These are phyloP conservation scores for Exidia glandulosa DNA, from an alignment of 768 basidiomycete genomes.

Conservation along the genomic window DNA sequence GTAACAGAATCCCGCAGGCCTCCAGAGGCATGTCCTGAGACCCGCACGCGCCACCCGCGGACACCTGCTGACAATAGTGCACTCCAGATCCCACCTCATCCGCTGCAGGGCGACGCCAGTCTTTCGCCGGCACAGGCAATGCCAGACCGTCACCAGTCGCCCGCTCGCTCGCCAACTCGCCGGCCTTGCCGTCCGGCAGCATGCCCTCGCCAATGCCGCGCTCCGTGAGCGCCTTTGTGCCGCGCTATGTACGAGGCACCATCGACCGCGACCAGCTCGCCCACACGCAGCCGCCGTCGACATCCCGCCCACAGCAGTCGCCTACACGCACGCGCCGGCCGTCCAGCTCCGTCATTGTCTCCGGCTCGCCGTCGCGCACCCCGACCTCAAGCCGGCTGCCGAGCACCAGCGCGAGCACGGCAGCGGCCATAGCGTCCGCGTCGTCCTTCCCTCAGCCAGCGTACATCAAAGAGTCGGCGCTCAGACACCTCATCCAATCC, in stretches of 20 bases:
- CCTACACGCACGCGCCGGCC: constrained; percentile 37
- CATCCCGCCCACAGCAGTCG: constrained; percentile 13
- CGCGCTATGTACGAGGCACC: background rate
- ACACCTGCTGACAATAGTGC: constrained; percentile 39
- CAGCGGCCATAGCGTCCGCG: constrained; percentile 17
- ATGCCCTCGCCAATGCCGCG: background rate
- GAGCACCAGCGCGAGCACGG: background rate
- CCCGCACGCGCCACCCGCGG: constrained; percentile 53
- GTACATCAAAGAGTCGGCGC: constrained; percentile 66
- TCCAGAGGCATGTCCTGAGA: background rate
- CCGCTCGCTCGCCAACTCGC: background rate
- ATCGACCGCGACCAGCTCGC: background rate
- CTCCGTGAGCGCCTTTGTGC: background rate
- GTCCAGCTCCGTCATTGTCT: background rate
- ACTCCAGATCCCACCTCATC: background rate
- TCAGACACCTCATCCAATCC: constrained; percentile 59
- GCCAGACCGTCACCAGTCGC: background rate
- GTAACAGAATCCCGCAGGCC: background rate
- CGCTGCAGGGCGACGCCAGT: background rate
- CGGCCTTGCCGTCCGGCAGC: background rate
- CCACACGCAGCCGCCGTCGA: background rate
- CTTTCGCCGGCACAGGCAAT: background rate
- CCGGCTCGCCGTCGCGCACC: background rate
- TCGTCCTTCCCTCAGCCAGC: constrained; percentile 51
- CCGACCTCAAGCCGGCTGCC: too few relatives aligned